Percentiles rank a stretch among this genome's conserved stretches.
Conservation (phyloP, 495 filamentous ascomycete genomes). For the Entonaema liquescens region DNA sequence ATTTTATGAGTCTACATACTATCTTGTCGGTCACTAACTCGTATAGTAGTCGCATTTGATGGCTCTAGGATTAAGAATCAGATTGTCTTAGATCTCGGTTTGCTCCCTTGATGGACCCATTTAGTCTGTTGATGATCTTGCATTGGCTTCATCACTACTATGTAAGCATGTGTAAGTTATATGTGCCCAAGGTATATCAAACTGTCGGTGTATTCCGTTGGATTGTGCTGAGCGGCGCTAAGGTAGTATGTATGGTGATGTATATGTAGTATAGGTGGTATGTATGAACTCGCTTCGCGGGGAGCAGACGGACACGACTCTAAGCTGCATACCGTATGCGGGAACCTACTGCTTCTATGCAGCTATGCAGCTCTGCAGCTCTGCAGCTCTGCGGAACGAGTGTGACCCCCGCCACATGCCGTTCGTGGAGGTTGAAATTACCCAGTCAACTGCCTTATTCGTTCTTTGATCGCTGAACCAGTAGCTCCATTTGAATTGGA, state of each 20-base stretch:
- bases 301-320: constrained; percentile 33
- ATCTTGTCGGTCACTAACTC: constrained; percentile 29
- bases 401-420: constrained; percentile 42
- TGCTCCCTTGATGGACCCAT: constrained; percentile 34
- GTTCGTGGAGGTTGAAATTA: constrained; percentile 37
- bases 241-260: too few relatives aligned
- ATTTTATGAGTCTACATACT: constrained; percentile 10
- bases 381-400: constrained; percentile 33
- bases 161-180: not conserved
- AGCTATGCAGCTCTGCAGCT: constrained; percentile 33
- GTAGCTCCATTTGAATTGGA: constrained; percentile 23
- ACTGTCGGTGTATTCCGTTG: constrained; percentile 39
- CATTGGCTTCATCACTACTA: constrained; percentile 31
- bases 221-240: constrained; percentile 17
- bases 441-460: constrained; percentile 38
- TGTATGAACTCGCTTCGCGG: constrained; percentile 38
- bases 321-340: constrained; percentile 41
- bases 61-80: constrained; percentile 25
- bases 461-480: constrained; percentile 28
- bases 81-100: constrained; percentile 42
- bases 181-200: constrained; percentile 15
- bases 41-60: constrained; percentile 20
- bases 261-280: not conserved
- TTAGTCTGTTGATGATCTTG: constrained; percentile 40
- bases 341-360: constrained; percentile 40